Base-by-base conservation (phyloP, 208 protist genomes). In the Leishmania amazonensis region DNA sequence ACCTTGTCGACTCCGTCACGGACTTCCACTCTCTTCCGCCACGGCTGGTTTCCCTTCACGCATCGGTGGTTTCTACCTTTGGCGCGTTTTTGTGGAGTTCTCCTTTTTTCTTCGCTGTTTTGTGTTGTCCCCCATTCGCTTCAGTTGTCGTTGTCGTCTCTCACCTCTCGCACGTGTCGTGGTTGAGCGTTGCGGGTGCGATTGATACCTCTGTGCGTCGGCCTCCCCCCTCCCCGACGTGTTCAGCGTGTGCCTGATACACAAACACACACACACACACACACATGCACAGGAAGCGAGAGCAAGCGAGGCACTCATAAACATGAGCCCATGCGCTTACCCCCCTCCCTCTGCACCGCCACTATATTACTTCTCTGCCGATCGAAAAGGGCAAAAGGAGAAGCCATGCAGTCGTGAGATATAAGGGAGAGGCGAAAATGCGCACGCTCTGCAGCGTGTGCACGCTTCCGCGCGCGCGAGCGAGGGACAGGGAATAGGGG, bases 1-100 rank as follows among this genome's bases (percentile, higher is more conserved):
- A 21, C 76, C 54, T 78, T 19, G 57, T 45, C 13, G 8, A 24
- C n/a, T 62, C 53, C 68, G n/a, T 76, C 72, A 70, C 75, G 45
- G 35, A 70, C 75, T 51, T 38, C 4, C 51, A 1, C 28, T 67
- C 31, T n/a, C 60, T 40, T 38, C 13, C 11, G 2, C 28, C 7
- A 54, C 15, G 51, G 51, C 24, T n/a, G 24, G 3, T 8, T n/a
- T n/a, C 9, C 57, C 21, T 11, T 62, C 57, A 62, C 57, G 0
- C 1, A 62, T 62, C 24, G 24, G 24, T 13, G 57, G 57, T 13
- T 8, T 31, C 0, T 8, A 15, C 6, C 28, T 13, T 62, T 62
- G 5, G 24, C 4, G 57, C 57, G 0, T 28, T 9, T 62, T 1
- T 62, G 57, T 2, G 31, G 3, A 7, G 15, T 62, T 45, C 31